These are phyloP conservation scores for Lactarius quietus DNA, from an alignment of 768 basidiomycete species.

Conservation along the genomic window DNA sequence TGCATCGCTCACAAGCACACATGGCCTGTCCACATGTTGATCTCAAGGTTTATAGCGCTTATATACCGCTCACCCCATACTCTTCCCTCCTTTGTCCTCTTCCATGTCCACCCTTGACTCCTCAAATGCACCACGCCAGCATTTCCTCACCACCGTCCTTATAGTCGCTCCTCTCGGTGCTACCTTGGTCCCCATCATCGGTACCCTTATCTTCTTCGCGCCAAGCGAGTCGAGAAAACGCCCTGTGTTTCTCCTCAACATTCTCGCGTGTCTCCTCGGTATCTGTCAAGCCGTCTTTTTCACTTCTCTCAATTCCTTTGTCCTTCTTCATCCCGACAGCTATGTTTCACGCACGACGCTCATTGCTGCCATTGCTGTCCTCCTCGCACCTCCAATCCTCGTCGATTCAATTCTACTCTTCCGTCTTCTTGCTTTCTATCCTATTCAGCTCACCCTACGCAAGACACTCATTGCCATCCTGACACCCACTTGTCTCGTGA, in stretches of 20 bases:
- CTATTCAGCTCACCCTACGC: conserved; percentile 22
- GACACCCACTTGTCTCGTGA: conserved; percentile 9
- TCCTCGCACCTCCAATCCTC: conserved; percentile 22
- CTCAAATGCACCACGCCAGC: not conserved
- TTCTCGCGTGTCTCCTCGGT: conserved; percentile 24
- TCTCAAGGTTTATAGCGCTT: not conserved
- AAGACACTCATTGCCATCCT: conserved; percentile 15
- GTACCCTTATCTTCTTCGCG: conserved; percentile 21
- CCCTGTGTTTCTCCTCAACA: conserved; percentile 25
- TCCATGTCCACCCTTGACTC: conserved; percentile 10
- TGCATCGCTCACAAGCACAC: no score
- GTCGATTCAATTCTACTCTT: conserved; percentile 24
- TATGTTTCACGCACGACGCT: not conserved
- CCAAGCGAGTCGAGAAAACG: conserved; percentile 18
- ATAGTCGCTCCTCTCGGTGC: conserved; percentile 24
- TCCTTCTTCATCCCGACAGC: conserved; percentile 12
- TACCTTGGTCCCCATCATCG: conserved; percentile 19
- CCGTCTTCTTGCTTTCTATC: conserved; percentile 24
- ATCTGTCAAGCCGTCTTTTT: conserved; percentile 21
- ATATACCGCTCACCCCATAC: not conserved
- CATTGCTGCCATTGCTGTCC: conserved; percentile 4
- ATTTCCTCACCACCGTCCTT: conserved; percentile 22
- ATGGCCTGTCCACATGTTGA: not conserved
- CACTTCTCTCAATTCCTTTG: not conserved
- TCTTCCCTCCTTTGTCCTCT: not conserved